Conservation (phyloP, 768 basidiomycete species). For the Megacollybia marginata region DNA sequence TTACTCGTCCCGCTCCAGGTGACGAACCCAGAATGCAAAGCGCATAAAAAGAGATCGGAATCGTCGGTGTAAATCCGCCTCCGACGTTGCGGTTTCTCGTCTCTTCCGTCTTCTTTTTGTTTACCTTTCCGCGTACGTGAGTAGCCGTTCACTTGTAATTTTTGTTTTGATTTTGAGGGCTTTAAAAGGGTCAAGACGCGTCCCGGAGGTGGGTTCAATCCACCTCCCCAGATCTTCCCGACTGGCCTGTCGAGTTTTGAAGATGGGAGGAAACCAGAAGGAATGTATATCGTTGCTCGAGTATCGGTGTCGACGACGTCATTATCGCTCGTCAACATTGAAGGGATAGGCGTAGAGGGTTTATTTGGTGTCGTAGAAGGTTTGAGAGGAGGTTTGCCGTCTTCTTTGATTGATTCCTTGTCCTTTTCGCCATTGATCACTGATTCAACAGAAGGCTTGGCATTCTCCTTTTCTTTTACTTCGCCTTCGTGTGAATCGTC, state of each 20-base stretch:
- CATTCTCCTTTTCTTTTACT: background rate
- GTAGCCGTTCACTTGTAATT: too few species aligned
- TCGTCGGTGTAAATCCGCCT: constrained; percentile 74
- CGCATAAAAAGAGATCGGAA: constrained; percentile 63
- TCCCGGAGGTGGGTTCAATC: constrained; percentile 12
- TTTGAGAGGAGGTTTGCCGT: background rate
- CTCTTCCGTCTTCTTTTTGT: too few species aligned
- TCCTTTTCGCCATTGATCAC: background rate
- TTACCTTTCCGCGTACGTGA: too few species aligned
- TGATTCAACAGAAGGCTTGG: background rate
- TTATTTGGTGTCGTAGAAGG: background rate
- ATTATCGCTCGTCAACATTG: background rate
- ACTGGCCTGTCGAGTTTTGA: constrained; percentile 31
- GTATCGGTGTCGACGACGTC: background rate
- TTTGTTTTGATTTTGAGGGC: background rate
- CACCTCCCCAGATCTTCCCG: constrained; percentile 63
- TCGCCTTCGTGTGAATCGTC: background rate
- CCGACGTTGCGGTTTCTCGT: constrained; percentile 11
- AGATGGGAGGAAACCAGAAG: constrained; percentile 49
- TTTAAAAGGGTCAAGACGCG: background rate
- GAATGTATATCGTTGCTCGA: constrained; percentile 48
- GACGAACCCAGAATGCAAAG: constrained; percentile 57
- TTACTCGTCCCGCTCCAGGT: constrained; percentile 35
- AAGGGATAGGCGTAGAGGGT: too few species aligned
- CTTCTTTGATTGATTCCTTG: too few species aligned